These are phyloP conservation scores for Lathyrus aphaca DNA, from an alignment of 306 rosid species.

Conservation along the genomic window DNA sequence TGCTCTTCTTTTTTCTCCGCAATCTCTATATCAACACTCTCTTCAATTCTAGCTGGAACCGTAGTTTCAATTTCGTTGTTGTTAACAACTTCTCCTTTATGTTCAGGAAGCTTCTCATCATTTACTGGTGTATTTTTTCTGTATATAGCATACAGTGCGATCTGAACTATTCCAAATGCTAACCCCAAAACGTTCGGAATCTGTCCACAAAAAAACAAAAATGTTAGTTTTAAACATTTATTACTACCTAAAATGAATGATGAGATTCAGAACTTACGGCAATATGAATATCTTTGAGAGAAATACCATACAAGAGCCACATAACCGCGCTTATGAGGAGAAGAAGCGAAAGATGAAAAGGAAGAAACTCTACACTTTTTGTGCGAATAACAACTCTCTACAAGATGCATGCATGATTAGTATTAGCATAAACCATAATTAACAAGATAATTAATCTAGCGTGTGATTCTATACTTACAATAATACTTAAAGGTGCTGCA, in stretches of 20 bases:
- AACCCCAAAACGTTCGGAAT: conserved; percentile 83
- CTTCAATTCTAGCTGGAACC: conserved; percentile 7
- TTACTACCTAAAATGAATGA: background rate
- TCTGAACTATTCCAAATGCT: conserved; percentile 68
- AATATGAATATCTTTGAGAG: conserved; percentile 70
- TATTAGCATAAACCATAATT: background rate
- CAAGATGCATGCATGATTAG: conserved; percentile 1
- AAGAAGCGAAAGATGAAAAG: conserved; percentile 73
- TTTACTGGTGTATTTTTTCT: conserved; percentile 49
- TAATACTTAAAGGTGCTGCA: conserved; percentile 86
- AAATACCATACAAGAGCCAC: conserved; percentile 80
- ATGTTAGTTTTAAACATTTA: background rate
- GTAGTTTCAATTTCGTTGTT: conserved; percentile 1
- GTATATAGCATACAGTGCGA: conserved; percentile 64
- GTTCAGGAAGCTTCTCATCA: conserved; percentile 69
- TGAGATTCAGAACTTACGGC: conserved; percentile 75
- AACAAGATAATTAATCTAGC: background rate
- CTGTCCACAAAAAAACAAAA: conserved; percentile 44
- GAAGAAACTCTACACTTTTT: conserved; percentile 96
- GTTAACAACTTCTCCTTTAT: conserved; percentile 46
- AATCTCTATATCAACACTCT: conserved; percentile 20
- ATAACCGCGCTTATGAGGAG: conserved; percentile 78
- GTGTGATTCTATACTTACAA: conserved; percentile 44
- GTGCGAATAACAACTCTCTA: conserved; percentile 82
- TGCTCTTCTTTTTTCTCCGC: conserved; percentile 19